Base-by-base conservation (phyloP, 1,139 yeast species). In the Pneumocystis murina region DNA sequence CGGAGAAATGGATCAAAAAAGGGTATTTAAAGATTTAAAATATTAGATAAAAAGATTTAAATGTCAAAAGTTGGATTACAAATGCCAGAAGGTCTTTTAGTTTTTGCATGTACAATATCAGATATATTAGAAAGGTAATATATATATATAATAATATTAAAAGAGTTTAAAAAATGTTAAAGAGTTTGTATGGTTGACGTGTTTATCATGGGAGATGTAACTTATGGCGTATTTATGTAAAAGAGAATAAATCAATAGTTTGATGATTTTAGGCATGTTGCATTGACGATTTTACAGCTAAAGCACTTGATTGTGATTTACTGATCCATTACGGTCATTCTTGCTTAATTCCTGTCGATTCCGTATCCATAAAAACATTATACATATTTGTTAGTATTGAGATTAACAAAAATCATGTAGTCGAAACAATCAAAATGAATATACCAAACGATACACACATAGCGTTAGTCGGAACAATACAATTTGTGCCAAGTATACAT, bases 281-380 rank as follows among this genome's bases (percentile, higher is more conserved):
- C 75, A 90, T 92, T 63, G 99, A 92, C 73, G 99, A 92, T 72
- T 92, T 80, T 72, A 91, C 98, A 0, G 98, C 99, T 3, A 78
- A 91, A 66, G 85, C 97, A 0, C 76, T 92, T 60, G 96, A 87
- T 64, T 94, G 98, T 75, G 99, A 92, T 72, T 87, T 91, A 69
- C 84, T 92, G 65, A 90, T 92, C 14, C 99, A 94, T 75, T 92
- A 92, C 74, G 99, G 98, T 1, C 99, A 92, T 73, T 90, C 96
- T 16, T 92, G 99, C 75, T 78, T 92, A 62, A 97, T 92, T 0
- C 98, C 99, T 1, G 88, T 92, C 39, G 98, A 91, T 72, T 81
- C 91, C 39, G 92, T 97, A 2, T 78, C 82, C 60, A 90, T 94
- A 72, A 91, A 90, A 75, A 96, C 92, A 16, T 76, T 92, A 36